Conservation (phyloP, 495 filamentous ascomycete species). For the Aspergillus cristatus region DNA sequence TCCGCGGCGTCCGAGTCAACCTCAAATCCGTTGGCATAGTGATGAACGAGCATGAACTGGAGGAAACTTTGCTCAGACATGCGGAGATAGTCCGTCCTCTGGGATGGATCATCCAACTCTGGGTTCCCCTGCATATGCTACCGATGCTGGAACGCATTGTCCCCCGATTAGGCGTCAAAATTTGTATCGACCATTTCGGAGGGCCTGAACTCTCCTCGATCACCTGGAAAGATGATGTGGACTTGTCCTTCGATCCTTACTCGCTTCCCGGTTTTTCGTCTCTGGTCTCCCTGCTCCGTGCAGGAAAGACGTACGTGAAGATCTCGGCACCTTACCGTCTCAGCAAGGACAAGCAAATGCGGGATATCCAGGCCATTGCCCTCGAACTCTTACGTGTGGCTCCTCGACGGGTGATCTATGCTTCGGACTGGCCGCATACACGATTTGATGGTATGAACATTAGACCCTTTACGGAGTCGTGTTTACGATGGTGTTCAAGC, state of each 20-base stretch:
- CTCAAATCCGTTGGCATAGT: slow-evolving; percentile 35
- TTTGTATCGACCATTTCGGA: slow-evolving; percentile 45
- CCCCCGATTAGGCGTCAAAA: slow-evolving; percentile 31
- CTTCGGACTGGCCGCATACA: slow-evolving; percentile 47
- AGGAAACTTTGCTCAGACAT: slow-evolving; percentile 27
- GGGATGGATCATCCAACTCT: slow-evolving; percentile 42
- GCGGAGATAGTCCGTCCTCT: slow-evolving; percentile 33
- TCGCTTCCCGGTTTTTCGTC: slow-evolving; percentile 33
- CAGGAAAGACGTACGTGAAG: slow-evolving; percentile 38
- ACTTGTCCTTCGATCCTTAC: slow-evolving; percentile 26
- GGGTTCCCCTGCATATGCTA: slow-evolving; percentile 33
- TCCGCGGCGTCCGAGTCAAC: slow-evolving; percentile 43
- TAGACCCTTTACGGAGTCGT: slow-evolving; percentile 31
- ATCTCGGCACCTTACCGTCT: slow-evolving; percentile 42
- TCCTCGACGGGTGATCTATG: slow-evolving; percentile 34
- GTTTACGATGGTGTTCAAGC: slow-evolving; percentile 30
- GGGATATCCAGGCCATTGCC: slow-evolving; percentile 31
- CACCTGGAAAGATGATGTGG: background rate
- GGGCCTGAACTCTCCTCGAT: slow-evolving; percentile 24
- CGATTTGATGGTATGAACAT: slow-evolving; percentile 37
- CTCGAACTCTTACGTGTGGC: slow-evolving; percentile 28
- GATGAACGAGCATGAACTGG: slow-evolving; percentile 24
- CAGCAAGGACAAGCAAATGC: slow-evolving; percentile 24
- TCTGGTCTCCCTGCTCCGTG: slow-evolving; percentile 28
- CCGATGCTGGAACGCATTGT: slow-evolving; percentile 32